Base-by-base conservation (phyloP, 2,329 filamentous ascomycete genomes). In the Rutstroemia sydowiana region DNA sequence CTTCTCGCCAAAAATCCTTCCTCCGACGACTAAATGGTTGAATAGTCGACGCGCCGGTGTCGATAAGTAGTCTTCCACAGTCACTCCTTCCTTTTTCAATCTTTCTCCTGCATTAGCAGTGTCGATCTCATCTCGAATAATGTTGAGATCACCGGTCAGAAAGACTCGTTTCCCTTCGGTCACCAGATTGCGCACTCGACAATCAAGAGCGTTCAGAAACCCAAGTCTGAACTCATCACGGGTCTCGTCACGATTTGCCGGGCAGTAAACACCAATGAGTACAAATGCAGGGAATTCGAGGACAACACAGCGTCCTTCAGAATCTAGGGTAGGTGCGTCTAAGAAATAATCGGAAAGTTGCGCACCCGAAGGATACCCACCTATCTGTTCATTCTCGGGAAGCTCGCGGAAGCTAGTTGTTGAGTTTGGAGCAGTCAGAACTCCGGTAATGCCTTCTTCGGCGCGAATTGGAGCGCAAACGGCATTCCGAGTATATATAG, bases 231-330 rank as follows among this genome's bases (percentile, higher is more conserved):
- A 98, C 57, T 87, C 82, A 60, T 91, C 85, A 23, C 93, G 80
- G 3, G 81, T 80, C 55, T 93, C 88, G 61, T 95, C 91, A 53
- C 90, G 83, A 62, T 87, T 90, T 20, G 92, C 93, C 10, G 93
- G 93, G 61, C 87, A 88, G 70, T 98, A 97, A 2, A 95, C 85
- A 3, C 92, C 93, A 46, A 98, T 79, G 14, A 98, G 77, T 4
- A 98, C 89, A 66, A 98, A 97, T 3, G 89, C 91, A 0, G 90
- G 88, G 60, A 98, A 97, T 65, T 97, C 93, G 3, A 98, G 75
- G 40, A 95, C 76, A 7, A 97, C 82, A 61, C 90, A 95, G 44
- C 93, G 85, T 0, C 93, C 93, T 72, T 98, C 93, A 0, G 88
- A 87, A 66, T 98, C 93, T 7, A 97, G 78, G 0, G 76, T 76